Evolutionary conservation across 1,284 basidiomycete species (phyloP), one percentile per base, ranked within the genome.

Genomic region (Papiliotrema laurentii): DNA sequence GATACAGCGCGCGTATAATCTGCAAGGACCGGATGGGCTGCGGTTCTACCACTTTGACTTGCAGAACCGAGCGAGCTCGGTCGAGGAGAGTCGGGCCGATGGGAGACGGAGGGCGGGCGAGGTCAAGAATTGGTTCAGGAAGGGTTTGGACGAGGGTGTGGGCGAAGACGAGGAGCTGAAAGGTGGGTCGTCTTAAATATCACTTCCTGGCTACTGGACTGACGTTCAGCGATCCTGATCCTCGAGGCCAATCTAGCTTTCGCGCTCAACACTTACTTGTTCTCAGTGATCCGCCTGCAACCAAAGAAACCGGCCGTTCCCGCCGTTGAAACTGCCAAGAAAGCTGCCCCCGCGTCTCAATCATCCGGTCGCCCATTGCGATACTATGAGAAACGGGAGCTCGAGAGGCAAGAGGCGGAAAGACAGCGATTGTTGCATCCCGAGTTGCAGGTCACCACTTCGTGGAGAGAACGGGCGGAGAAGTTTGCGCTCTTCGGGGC

Each of bases 81-180:
- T 53, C 24, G 82, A 81, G 5, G 84, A 85, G 61, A 79, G 63
- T 45, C 53, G 50, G 35, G 55, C 48, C 25, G 54, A 59, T 37
- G 46, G 39, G 34, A 69, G 63, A 60, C 63, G 63, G 58, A 56
- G 61, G 49, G 55, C 89, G 76, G 81, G 78, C 67, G 81, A 81
- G 54, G 83, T 89, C 67, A 90, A 89, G 75, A 78, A 82, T 19
- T 84, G 84, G 83, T 89, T 83, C 69, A 78, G 83, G 44, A 77
- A 77, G 18, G 85, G 85, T 0, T 84, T 90, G 82, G 82, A 89
- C 60, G 72, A 73, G 31, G 85, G 64, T 41, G 83, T 79, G 24
- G 69, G 68, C 9, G 78, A 81, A 50, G 71, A 72, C 48, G 56
- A 71, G 49, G 74, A 75, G 26, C 71, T 81, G 37, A 86, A 87